Conservation (phyloP, 2,329 filamentous ascomycete genomes). For the Penicillium sp. region DNA sequence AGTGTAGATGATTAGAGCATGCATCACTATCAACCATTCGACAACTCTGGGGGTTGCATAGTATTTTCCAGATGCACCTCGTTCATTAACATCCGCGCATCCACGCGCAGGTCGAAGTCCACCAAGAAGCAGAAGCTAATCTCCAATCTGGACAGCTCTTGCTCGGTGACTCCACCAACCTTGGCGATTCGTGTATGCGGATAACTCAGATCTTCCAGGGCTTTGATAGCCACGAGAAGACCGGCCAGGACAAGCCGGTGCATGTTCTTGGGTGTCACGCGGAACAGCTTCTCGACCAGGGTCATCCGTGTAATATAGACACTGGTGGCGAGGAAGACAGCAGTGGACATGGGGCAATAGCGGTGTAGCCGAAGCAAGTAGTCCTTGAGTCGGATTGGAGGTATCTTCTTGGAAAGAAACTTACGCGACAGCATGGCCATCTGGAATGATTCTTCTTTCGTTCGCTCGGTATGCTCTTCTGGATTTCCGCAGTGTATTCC, state of each 20-base stretch:
- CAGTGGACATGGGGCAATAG: constrained; percentile 92
- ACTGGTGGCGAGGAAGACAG: constrained; percentile 87
- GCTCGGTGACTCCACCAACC: constrained; percentile 84
- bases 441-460: constrained; percentile 75
- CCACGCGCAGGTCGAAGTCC: constrained; percentile 78
- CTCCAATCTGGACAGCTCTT: constrained; percentile 81
- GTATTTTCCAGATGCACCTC: constrained; percentile 43
- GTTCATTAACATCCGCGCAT: constrained; percentile 57
- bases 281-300: constrained; percentile 75
- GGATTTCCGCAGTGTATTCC: constrained; percentile 40
- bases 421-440: constrained; percentile 85
- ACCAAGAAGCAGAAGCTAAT: constrained; percentile 86
- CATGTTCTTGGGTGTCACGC: constrained; percentile 80
- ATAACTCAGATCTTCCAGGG: constrained; percentile 89
- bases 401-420: constrained; percentile 88
- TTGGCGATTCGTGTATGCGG: constrained; percentile 81
- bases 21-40: too few species aligned
- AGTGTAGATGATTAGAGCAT: too few species aligned
- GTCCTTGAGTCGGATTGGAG: constrained; percentile 79
- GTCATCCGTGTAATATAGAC: constrained; percentile 85
- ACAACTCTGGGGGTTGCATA: too few species aligned
- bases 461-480: constrained; percentile 62
- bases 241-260: constrained; percentile 85
- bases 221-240: constrained; percentile 88
- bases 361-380: constrained; percentile 86